Evolutionary conservation across 345 rosid species (phyloP).

Genomic region (Eutrema heterophyllum): DNA sequence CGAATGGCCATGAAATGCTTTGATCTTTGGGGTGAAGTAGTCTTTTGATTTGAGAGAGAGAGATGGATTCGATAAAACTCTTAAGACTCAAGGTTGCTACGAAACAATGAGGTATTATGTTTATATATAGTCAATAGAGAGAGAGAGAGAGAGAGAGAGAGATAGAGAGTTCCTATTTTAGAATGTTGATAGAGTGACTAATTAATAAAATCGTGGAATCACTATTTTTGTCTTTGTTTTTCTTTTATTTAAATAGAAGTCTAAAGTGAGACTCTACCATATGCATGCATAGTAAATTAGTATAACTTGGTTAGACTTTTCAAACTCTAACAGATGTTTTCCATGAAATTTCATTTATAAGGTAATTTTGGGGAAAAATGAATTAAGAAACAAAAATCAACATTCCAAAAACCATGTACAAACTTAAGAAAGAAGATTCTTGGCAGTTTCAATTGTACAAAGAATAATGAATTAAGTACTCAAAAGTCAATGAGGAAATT

Average conservation of each 20-base stretch:
- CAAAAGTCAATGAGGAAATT: conserved; percentile 15
- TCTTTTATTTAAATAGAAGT: neutral
- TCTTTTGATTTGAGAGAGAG: neutral
- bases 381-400: neutral
- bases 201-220: conserved; percentile 12
- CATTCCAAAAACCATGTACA: conserved; percentile 1
- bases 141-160: conserved; percentile 14
- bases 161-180: conserved; percentile 1
- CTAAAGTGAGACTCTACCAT: conserved; percentile 11
- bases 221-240: conserved; percentile 13
- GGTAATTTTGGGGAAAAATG: neutral
- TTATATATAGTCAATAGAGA: conserved; percentile 17
- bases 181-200: conserved; percentile 18
- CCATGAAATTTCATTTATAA: conserved; percentile 1
- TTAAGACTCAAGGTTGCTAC: neutral
- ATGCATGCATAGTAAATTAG: conserved; percentile 18
- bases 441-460: conserved; percentile 11
- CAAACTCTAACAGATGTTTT: neutral
- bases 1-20: conserved; percentile 47
- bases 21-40: neutral
- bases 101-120: neutral
- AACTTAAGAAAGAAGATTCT: conserved; percentile 3
- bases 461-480: neutral
- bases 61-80: neutral
- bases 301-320: conserved; percentile 13